A percentile compares a stretch with the other conserved stretches of the same genome.
Conservation (phyloP, 106 monocot genomes). For the Agapanthus africanus region DNA sequence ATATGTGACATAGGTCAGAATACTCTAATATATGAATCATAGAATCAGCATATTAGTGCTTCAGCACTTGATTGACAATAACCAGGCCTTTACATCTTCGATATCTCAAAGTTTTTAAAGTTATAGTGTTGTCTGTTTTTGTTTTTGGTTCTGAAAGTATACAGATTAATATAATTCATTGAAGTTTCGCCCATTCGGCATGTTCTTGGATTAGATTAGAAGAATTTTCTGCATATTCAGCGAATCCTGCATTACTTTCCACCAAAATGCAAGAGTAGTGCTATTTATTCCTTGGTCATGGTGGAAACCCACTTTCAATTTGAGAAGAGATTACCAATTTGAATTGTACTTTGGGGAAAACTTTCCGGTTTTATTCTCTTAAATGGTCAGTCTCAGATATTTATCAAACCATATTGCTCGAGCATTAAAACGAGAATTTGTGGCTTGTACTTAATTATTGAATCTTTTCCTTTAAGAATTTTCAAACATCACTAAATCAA, state of each 20-base stretch:
- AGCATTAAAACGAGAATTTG: not conserved
- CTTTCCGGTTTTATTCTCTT: too few relatives aligned
- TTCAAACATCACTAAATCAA: not conserved
- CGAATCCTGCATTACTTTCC: too few relatives aligned
- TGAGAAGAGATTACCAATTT: not conserved
- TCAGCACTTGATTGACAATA: not conserved
- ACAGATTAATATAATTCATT: too few relatives aligned
- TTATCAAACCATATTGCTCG: not conserved
- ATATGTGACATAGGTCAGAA: not conserved
- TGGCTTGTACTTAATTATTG: not conserved
- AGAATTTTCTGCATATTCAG: too few relatives aligned
- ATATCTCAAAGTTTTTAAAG: too few relatives aligned
- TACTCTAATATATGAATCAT: not conserved
- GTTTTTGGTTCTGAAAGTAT: too few relatives aligned
- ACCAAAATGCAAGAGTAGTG: too few relatives aligned
- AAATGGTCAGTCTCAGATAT: not conserved
- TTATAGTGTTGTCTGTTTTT: too few relatives aligned
- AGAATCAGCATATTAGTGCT: not conserved
- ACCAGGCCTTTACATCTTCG: not conserved
- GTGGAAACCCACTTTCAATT: too few relatives aligned
- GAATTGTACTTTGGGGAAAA: not conserved
- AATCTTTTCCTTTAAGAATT: not conserved
- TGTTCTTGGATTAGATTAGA: too few relatives aligned
- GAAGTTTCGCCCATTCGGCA: too few relatives aligned
- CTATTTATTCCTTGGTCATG: too few relatives aligned